Conservation (phyloP, 352 stramenopile species). For the Pythium aquatile region DNA sequence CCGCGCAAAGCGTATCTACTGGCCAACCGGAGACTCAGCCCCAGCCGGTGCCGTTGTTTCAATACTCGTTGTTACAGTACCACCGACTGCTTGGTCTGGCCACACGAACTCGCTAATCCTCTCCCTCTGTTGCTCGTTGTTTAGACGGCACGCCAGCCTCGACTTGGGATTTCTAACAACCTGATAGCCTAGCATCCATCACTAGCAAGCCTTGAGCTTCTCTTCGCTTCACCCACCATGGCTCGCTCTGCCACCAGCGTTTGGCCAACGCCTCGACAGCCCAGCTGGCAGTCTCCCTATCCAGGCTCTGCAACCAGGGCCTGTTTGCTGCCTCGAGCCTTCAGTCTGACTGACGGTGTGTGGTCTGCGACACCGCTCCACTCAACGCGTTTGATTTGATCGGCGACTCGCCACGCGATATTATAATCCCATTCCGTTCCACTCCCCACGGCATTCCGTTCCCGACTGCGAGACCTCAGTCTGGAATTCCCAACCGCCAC, state of each 20-base stretch:
- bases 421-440: not conserved
- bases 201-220: no score
- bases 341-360: not conserved
- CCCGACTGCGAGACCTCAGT: slow-evolving; percentile 8
- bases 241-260: no score
- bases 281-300: no score
- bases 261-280: no score
- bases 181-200: no score
- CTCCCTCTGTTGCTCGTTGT: not conserved
- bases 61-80: not conserved
- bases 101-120: not conserved
- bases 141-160: slow-evolving; percentile 6
- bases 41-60: not conserved
- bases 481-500: slow-evolving; percentile 11
- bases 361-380: not conserved
- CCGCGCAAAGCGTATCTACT: not conserved
- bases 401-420: not conserved
- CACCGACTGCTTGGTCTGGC: not conserved
- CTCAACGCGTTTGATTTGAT: not conserved
- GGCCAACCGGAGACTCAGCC: not conserved
- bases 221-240: no score
- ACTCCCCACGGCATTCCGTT: not conserved
- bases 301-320: no score
- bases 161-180: not conserved
- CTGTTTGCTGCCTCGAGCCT: not conserved